These are phyloP conservation scores for Ilyonectria robusta DNA, from an alignment of 2,329 filamentous ascomycete species.

Conservation along the genomic window DNA sequence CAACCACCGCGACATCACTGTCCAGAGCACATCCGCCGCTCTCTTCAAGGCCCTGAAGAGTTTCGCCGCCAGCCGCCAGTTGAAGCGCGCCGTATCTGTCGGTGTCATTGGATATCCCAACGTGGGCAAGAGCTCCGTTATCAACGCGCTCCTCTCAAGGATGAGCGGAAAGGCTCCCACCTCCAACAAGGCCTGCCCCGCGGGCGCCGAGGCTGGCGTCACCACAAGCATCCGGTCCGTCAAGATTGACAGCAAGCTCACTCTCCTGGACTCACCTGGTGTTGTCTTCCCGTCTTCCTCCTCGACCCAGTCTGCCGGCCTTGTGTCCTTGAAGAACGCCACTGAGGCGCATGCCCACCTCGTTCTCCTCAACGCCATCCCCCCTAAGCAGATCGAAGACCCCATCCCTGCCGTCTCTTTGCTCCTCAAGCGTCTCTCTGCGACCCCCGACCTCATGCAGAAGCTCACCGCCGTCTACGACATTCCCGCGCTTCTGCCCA, in stretches of 20 bases:
- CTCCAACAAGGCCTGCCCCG: constrained; percentile 79
- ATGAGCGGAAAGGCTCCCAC: constrained; percentile 75
- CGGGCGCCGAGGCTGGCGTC: constrained; percentile 91
- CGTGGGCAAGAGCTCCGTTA: constrained; percentile 96
- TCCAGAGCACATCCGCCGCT: constrained; percentile 86
- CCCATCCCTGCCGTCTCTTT: constrained; percentile 89
- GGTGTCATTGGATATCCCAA: constrained; percentile 97
- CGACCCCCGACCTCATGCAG: constrained; percentile 79
- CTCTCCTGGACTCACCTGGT: constrained; percentile 92
- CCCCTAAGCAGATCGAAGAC: constrained; percentile 94
- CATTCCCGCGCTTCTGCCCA: constrained; percentile 81
- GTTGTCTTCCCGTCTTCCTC: constrained; percentile 88
- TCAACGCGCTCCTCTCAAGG: constrained; percentile 89
- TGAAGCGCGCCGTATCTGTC: constrained; percentile 91
- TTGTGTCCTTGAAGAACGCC: constrained; percentile 70
- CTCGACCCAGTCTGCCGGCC: constrained; percentile 54
- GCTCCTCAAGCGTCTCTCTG: constrained; percentile 84
- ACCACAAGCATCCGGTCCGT: constrained; percentile 90
- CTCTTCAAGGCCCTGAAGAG: constrained; percentile 93
- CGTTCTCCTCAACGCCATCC: constrained; percentile 90
- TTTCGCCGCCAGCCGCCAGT: constrained; percentile 84
- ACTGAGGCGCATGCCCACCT: constrained; percentile 86
- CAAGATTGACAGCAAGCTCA: constrained; percentile 95
- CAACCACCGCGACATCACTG: constrained; percentile 90
- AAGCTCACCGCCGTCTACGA: constrained; percentile 89